phyloP scores from a whole-genome alignment of 129 eudicot species.

The Deinandra increscens region DNA sequence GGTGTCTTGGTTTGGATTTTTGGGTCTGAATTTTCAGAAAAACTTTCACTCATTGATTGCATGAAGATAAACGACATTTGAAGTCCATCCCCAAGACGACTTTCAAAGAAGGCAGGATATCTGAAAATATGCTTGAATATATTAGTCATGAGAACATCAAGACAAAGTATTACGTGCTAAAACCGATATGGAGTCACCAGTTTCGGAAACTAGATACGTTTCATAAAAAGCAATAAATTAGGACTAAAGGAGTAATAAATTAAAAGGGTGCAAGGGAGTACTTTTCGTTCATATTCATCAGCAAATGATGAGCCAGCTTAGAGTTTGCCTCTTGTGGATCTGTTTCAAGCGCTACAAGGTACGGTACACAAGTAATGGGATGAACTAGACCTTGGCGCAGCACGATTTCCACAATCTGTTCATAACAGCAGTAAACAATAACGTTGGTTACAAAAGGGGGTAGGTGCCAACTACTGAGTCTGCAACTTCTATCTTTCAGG shows the following conservation, averaged over 20 bases:
- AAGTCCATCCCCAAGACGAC: slow-evolving; percentile 98
- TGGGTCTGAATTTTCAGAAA: slow-evolving; percentile 36
- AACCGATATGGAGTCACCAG: not conserved
- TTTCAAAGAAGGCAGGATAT: slow-evolving; percentile 91
- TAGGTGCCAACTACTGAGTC: not conserved
- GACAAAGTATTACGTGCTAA: not conserved
- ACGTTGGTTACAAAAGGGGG: not conserved
- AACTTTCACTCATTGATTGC: slow-evolving; percentile 55
- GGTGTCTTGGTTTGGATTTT: slow-evolving; percentile 49
- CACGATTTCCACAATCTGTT: slow-evolving; percentile 80
- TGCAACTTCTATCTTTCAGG: not conserved
- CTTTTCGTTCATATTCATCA: slow-evolving; percentile 99
- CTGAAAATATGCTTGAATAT: slow-evolving; percentile 48
- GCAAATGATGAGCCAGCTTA: slow-evolving; percentile 94
- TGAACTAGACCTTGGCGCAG: slow-evolving; percentile 96
- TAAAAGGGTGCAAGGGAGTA: slow-evolving; percentile 32
- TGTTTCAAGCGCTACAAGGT: slow-evolving; percentile 95
- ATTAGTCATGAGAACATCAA: slow-evolving; percentile 24
- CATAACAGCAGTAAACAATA: not conserved
- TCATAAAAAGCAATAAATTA: not conserved
- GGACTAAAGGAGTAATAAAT: slow-evolving; percentile 1
- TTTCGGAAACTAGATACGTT: not conserved
- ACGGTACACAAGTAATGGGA: slow-evolving; percentile 94
- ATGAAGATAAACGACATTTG: slow-evolving; percentile 88
- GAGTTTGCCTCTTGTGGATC: slow-evolving; percentile 82